Percentiles rank a stretch among this genome's conserved stretches.
Conservation (phyloP, 2,329 filamentous ascomycete genomes). For the Talaromyces funiculosus region DNA sequence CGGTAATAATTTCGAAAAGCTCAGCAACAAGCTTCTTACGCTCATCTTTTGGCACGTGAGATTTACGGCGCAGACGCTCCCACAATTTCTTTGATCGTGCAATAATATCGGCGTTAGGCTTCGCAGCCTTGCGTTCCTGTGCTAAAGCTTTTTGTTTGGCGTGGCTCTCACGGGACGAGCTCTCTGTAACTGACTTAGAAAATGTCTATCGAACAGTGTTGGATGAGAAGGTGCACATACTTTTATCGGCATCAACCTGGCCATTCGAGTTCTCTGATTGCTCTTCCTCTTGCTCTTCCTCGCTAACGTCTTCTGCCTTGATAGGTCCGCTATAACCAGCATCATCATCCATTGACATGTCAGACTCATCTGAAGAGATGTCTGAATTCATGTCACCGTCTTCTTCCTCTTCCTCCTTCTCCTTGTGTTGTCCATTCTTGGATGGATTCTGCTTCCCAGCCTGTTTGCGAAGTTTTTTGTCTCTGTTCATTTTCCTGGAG, state of each 20-base stretch:
- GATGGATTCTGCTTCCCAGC: constrained; percentile 27
- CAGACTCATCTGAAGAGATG: constrained; percentile 51
- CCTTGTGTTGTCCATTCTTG: constrained; percentile 30
- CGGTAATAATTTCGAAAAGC: constrained; percentile 85
- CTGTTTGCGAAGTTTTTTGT: constrained; percentile 22
- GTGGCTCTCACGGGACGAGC: constrained; percentile 77
- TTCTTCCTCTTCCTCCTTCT: constrained; percentile 35
- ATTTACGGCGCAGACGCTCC: constrained; percentile 89
- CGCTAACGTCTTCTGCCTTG: constrained; percentile 19
- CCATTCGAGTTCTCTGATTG: constrained; percentile 13
- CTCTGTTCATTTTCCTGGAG: constrained; percentile 24
- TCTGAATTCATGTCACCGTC: constrained; percentile 35
- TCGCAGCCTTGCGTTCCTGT: constrained; percentile 83
- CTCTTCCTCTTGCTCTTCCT: constrained; percentile 18
- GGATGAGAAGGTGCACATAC: background rate
- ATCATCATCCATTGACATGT: constrained; percentile 49
- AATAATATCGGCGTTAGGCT: constrained; percentile 86
- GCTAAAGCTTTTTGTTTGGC: constrained; percentile 85
- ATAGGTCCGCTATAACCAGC: constrained; percentile 21
- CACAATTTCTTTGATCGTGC: constrained; percentile 91
- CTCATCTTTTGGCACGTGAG: constrained; percentile 85
- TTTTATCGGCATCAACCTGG: constrained; percentile 3
- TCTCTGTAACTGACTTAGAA: constrained; percentile 43
- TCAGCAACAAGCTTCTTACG: constrained; percentile 80
- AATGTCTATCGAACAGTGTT: background rate